phyloP scores from a whole-genome alignment of 768 basidiomycete genomes.

The Boletus barrowsii region DNA sequence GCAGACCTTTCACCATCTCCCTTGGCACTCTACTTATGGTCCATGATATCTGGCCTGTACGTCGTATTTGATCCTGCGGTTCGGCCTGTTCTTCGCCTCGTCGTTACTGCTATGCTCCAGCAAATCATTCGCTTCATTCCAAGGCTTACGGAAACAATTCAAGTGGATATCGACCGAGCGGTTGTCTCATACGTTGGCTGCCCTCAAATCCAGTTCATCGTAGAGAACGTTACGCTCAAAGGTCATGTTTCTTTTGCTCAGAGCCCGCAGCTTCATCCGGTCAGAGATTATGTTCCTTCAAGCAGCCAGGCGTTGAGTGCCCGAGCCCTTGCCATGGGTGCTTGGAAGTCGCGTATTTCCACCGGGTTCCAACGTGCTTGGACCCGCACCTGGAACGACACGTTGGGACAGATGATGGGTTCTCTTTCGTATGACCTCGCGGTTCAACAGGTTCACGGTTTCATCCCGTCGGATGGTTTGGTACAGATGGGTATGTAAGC shows the following conservation, averaged over 20 bases:
- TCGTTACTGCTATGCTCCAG: slow-evolving; percentile 53
- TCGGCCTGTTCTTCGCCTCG: slow-evolving; percentile 57
- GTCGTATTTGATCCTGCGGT: slow-evolving; percentile 53
- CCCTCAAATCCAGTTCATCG: slow-evolving; percentile 50
- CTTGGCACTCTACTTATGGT: slow-evolving; percentile 34
- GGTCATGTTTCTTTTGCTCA: slow-evolving; percentile 55
- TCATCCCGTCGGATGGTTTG: slow-evolving; percentile 26
- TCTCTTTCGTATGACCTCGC: slow-evolving; percentile 50
- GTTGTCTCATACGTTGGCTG: slow-evolving; percentile 49
- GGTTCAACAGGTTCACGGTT: slow-evolving; percentile 46
- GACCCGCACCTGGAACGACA: slow-evolving; percentile 67
- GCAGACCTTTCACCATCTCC: slow-evolving; percentile 37
- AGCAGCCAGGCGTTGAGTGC: slow-evolving; percentile 21
- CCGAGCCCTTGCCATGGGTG: slow-evolving; percentile 47
- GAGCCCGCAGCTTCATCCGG: slow-evolving; percentile 33
- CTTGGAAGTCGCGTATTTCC: slow-evolving; percentile 62
- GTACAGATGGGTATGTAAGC: slow-evolving; percentile 29
- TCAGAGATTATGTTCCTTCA: slow-evolving; percentile 12
- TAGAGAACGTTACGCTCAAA: slow-evolving; percentile 50
- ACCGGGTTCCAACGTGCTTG: slow-evolving; percentile 62
- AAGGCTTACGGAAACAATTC: slow-evolving; percentile 61
- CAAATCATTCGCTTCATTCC: slow-evolving; percentile 64
- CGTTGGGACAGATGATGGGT: slow-evolving; percentile 63
- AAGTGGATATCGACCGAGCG: slow-evolving; percentile 62
- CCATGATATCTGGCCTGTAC: slow-evolving; percentile 36